Evolutionary conservation across 306 rosid species (phyloP).

Genomic region (Quercus ilex): DNA sequence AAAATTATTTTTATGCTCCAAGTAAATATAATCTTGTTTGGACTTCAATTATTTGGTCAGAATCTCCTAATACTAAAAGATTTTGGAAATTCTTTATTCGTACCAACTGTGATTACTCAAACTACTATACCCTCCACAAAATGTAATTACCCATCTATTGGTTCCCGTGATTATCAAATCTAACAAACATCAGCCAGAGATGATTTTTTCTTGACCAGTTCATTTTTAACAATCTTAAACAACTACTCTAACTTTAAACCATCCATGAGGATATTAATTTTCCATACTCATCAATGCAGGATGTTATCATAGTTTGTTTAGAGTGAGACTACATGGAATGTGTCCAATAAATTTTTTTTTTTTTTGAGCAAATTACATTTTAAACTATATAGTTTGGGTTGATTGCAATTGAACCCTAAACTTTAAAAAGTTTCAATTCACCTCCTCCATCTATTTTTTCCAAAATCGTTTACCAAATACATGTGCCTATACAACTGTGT

Average conservation of each 20-base stretch:
- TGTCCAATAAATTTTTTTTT: not conserved
- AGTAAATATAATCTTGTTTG: not conserved
- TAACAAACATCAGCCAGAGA: no score
- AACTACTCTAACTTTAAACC: no score
- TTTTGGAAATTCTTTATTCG: not conserved
- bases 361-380: not conserved
- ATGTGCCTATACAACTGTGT: no score
- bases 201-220: no score
- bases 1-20: not conserved
- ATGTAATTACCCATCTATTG: no score
- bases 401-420: not conserved
- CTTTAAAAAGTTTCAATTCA: no score
- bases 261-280: not conserved
- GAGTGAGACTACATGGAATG: not conserved
- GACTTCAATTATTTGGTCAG: no score
- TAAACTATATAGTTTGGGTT: not conserved
- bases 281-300: not conserved
- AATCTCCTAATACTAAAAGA: not conserved
- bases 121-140: no score
- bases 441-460: no score
- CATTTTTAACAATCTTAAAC: no score
- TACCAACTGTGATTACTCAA: not conserved
- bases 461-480: no score
- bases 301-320: not conserved
- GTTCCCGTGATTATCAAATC: no score